These are phyloP conservation scores for Detonula confervacea DNA, from an alignment of 352 stramenopile species.

Conservation along the genomic window DNA sequence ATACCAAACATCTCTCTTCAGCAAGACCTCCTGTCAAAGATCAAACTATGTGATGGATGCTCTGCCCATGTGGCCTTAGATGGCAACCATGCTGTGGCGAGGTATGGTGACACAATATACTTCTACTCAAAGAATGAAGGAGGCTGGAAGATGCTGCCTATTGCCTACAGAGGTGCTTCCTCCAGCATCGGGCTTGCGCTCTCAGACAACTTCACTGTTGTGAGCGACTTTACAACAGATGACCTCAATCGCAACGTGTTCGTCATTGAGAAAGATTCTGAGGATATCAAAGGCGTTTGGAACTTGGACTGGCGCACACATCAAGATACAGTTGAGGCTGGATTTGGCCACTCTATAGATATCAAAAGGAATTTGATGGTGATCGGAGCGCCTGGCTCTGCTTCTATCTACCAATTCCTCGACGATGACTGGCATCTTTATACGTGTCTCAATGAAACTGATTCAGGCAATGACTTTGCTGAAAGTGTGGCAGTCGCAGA, in stretches of 20 bases:
- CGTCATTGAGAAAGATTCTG: neutral
- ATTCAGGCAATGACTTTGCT: neutral
- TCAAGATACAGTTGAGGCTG: neutral
- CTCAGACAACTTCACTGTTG: neutral
- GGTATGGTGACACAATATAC: neutral
- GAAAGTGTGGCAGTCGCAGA: neutral
- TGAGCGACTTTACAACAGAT: neutral
- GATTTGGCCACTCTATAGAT: neutral
- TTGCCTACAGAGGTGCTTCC: neutral
- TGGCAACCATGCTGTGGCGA: neutral
- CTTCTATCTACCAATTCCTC: neutral
- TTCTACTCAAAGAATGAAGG: neutral
- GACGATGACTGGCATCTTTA: neutral
- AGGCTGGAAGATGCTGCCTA: neutral
- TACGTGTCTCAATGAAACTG: neutral
- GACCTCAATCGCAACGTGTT: neutral
- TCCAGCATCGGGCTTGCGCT: neutral
- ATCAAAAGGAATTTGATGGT: neutral
- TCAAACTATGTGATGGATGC: neutral
- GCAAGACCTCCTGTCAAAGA: neutral
- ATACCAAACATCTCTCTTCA: neutral
- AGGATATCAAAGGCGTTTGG: neutral
- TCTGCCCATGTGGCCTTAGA: neutral
- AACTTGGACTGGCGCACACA: too few relatives aligned
- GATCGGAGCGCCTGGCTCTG: neutral